Percentiles rank a stretch among this genome's conserved stretches.
Evolutionary conservation across 495 filamentous ascomycete genomes (phyloP).

Genomic region (Tuber melanosporum): DNA sequence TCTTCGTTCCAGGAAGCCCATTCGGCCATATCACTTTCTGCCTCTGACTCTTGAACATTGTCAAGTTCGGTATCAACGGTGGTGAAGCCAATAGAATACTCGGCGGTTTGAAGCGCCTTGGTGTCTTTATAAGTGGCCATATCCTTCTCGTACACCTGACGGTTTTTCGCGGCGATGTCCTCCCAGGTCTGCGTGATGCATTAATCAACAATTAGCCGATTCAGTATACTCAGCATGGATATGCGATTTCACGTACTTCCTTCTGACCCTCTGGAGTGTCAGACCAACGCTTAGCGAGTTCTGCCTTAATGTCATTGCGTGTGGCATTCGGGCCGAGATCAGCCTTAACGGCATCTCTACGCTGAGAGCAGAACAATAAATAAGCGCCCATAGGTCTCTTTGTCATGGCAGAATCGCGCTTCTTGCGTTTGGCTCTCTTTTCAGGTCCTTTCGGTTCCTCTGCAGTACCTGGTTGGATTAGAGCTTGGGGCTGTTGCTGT

Average conservation of each 20-base stretch:
- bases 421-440: constrained; percentile 76
- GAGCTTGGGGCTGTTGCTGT: too few species aligned
- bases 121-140: constrained; percentile 56
- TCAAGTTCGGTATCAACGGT: constrained; percentile 50
- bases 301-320: constrained; percentile 72
- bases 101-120: constrained; percentile 36
- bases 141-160: constrained; percentile 57
- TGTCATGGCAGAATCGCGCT: constrained; percentile 80
- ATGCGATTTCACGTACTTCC: constrained; percentile 50
- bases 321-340: constrained; percentile 65
- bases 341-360: constrained; percentile 64
- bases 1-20: constrained; percentile 37
- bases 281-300: constrained; percentile 75
- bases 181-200: constrained; percentile 31
- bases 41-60: constrained; percentile 38
- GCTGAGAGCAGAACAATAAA: constrained; percentile 84
- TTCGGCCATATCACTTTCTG: constrained; percentile 16
- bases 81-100: constrained; percentile 43
- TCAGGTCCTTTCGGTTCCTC: constrained; percentile 27
- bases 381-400: constrained; percentile 90
- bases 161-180: constrained; percentile 48
- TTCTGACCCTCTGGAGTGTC: constrained; percentile 67
- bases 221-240: constrained; percentile 1
- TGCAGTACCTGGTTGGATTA: constrained; percentile 4
- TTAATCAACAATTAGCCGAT: constrained; percentile 24